Evolutionary conservation across 208 protist species (phyloP), one percentile per base, ranked within the genome.

Genomic region (Crithidia expoeki): DNA sequence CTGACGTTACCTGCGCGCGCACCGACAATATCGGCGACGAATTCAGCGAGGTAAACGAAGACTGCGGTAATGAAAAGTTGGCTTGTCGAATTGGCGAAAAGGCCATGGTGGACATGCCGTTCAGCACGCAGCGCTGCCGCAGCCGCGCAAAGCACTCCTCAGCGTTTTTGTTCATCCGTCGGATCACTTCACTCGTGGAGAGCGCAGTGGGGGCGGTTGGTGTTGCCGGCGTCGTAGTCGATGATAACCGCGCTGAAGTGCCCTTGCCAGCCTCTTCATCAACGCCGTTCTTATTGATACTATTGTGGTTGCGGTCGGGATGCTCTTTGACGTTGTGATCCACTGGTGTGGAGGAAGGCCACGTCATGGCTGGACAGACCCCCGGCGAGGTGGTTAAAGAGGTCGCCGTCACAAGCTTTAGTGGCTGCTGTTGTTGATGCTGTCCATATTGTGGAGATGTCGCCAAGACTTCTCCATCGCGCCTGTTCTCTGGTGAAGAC

Each of bases 111-210:
- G 68, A 50, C 30, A 65, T 59, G 17, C 58, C 66, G 25, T 44
- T 64, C 32, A 36, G 40, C 21, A 59, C 65, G 32, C 72, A 72
- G 30, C 66, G 51, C 58, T 72, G 62, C 56, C 63, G 65, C 57
- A 80, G 60, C 42, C 65, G 53, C 52, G 34, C 68, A 1, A 74
- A 16, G 28, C 65, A 71, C 42, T 66, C 68, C 28, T 58, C 62
- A 3, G 69, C 74, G 44, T 51, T 71, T 34, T 14, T 6, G 28
- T 65, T 40, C 51, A 53, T 52, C 12, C 57, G 59, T 2, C 23
- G n/a, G 11, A 66, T 40, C 17, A 44, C 58, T 7, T 65, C 58
- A 2, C 38, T 33, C 0, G 49, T 53, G n/a, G 51, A 42, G 16
- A 55, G n/a, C 19, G 23, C 21, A 10, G 68, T 33, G 12, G 27